A percentile compares a stretch with the other conserved stretches of the same genome.
These are phyloP conservation scores for Nannochloris sp. DNA, from an alignment of 139 green algal genomes.

Conservation along the genomic window DNA sequence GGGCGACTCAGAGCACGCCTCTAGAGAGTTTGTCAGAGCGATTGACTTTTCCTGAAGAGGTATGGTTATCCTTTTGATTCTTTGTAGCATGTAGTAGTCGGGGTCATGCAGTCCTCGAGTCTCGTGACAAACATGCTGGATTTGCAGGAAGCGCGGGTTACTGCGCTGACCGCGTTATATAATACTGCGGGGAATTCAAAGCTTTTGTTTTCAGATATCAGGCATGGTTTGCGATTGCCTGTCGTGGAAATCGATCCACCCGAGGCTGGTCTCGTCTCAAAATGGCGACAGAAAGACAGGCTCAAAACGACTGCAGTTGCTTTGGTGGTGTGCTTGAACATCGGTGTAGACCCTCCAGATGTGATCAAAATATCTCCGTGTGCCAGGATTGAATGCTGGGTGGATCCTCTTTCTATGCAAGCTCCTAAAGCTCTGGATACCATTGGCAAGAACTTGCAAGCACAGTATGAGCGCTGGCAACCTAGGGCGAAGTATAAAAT, in stretches of 20 bases:
- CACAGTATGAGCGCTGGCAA: constrained; percentile 99
- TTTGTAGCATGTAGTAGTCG: neutral
- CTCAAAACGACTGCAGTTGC: constrained; percentile 87
- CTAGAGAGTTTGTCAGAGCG: neutral
- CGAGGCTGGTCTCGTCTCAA: constrained; percentile 22
- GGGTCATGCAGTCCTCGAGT: too few relatives aligned
- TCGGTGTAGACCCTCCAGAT: constrained; percentile 96
- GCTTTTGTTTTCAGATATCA: neutral
- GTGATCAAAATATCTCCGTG: constrained; percentile 96
- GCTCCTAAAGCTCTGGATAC: constrained; percentile 88
- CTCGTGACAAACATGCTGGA: neutral
- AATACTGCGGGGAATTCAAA: neutral
- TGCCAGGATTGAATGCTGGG: constrained; percentile 88
- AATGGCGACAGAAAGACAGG: constrained; percentile 85
- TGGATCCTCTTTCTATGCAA: constrained; percentile 89
- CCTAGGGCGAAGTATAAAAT: constrained; percentile 92
- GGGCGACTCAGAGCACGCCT: neutral
- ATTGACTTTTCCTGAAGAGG: neutral
- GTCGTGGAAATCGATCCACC: neutral
- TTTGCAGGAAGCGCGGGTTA: neutral
- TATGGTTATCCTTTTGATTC: neutral
- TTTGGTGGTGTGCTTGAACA: constrained; percentile 97
- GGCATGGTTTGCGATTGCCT: neutral
- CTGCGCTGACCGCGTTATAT: neutral
- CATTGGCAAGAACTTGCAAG: constrained; percentile 92